A percentile compares a stretch with the other conserved stretches of the same genome.
phyloP scores from a whole-genome alignment of 2,329 filamentous ascomycete genomes.

The Colletotrichum sp. region DNA sequence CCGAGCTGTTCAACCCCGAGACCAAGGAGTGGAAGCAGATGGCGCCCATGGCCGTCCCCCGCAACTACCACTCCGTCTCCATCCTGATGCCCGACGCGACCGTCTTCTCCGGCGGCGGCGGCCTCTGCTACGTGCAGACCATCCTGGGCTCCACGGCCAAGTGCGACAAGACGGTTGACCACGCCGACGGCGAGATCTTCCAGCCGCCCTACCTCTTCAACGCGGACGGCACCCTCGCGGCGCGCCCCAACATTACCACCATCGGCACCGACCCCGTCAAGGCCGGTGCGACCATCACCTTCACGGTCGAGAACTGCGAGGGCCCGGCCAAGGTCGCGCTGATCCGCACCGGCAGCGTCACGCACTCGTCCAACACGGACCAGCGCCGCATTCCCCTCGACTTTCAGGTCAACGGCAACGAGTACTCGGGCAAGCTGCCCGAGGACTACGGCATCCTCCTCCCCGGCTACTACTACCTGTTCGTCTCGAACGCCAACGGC shows the following conservation, averaged over 20 bases:
- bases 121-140: conserved; percentile 46
- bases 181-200: conserved; percentile 61
- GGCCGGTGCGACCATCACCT: conserved; percentile 25
- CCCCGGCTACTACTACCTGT: conserved; percentile 61
- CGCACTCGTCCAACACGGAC: conserved; percentile 63
- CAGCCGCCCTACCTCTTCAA: conserved; percentile 60
- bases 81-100: conserved; percentile 55
- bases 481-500: conserved; percentile 49
- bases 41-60: conserved; percentile 40
- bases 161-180: conserved; percentile 48
- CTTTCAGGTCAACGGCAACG: conserved; percentile 26
- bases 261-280: conserved; percentile 30
- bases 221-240: conserved; percentile 39
- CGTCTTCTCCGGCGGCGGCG: conserved; percentile 56
- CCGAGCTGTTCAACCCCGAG: conserved; percentile 51
- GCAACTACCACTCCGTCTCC: conserved; percentile 55
- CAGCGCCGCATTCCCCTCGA: conserved; percentile 56
- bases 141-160: conserved; percentile 28
- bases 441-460: conserved; percentile 52
- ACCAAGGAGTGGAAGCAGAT: conserved; percentile 43
- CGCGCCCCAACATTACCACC: conserved; percentile 45
- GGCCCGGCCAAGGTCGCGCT: conserved; percentile 39
- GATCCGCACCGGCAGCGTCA: conserved; percentile 53
- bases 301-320: conserved; percentile 37
- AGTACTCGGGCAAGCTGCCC: conserved; percentile 47